Evolutionary conservation across 371 early-diverging fungal species (phyloP).

Genomic region (Syncephalastrum monosporum): DNA sequence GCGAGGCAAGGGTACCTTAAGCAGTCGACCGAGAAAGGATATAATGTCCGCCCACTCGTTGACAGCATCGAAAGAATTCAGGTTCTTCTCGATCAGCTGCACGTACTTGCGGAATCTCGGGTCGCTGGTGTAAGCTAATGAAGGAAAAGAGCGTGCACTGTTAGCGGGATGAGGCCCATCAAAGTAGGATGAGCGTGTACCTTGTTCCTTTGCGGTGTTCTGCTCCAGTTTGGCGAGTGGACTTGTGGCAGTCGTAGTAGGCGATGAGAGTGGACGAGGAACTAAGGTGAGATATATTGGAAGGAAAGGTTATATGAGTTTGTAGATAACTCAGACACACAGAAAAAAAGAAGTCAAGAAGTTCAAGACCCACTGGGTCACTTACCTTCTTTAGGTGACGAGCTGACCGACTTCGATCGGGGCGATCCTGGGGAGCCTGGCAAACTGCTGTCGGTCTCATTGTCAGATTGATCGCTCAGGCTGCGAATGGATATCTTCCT

Average conservation of each 20-base stretch:
- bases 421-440: no score
- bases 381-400: no score
- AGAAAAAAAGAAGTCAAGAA: no score
- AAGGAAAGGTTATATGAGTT: no score
- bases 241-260: neutral
- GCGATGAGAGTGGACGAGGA: neutral
- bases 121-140: constrained; percentile 47
- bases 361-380: no score
- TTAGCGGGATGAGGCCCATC: neutral
- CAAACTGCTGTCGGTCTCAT: no score
- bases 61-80: constrained; percentile 89
- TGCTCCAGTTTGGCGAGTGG: constrained; percentile 14
- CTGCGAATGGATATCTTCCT: constrained; percentile 27
- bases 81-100: constrained; percentile 79
- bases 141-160: neutral
- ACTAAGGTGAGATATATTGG: neutral
- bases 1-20: constrained; percentile 55
- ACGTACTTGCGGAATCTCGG: constrained; percentile 80
- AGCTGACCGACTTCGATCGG: no score
- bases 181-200: constrained; percentile 5
- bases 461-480: constrained; percentile 8
- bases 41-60: constrained; percentile 97
- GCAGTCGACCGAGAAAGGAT: constrained; percentile 82
- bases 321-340: no score
- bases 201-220: constrained; percentile 15